Conservation (phyloP, 306 rosid species). For the Pueraria montana region DNA sequence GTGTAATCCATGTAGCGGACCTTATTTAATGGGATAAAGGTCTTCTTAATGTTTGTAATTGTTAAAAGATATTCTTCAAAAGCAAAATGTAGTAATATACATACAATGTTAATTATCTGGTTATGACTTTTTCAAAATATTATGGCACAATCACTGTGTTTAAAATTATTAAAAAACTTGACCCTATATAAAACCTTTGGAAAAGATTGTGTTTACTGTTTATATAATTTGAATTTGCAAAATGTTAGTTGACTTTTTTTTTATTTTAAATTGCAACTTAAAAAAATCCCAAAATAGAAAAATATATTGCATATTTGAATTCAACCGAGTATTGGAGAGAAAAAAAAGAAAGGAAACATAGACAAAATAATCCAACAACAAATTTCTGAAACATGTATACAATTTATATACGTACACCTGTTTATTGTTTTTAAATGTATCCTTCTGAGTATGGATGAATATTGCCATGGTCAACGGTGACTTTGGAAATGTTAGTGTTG, state of each 20-base stretch:
- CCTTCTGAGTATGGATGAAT: background rate
- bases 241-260: too few relatives aligned
- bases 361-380: background rate
- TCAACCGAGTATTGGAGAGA: background rate
- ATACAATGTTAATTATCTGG: background rate
- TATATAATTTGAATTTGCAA: too few relatives aligned
- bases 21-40: too few relatives aligned
- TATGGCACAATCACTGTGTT: background rate
- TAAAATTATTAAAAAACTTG: background rate
- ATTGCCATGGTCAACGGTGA: background rate
- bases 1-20: too few relatives aligned
- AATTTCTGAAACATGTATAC: background rate
- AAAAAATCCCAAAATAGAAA: background rate
- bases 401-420: background rate
- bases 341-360: background rate
- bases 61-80: background rate
- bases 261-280: background rate
- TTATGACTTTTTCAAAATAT: background rate
- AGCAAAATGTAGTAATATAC: background rate
- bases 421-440: slow-evolving; percentile 8
- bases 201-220: background rate
- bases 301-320: background rate
- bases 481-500: background rate
- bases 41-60: too few relatives aligned
- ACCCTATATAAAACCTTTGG: background rate